phyloP scores from a whole-genome alignment of 1,284 basidiomycete genomes.

The Golubevia pallescens region DNA sequence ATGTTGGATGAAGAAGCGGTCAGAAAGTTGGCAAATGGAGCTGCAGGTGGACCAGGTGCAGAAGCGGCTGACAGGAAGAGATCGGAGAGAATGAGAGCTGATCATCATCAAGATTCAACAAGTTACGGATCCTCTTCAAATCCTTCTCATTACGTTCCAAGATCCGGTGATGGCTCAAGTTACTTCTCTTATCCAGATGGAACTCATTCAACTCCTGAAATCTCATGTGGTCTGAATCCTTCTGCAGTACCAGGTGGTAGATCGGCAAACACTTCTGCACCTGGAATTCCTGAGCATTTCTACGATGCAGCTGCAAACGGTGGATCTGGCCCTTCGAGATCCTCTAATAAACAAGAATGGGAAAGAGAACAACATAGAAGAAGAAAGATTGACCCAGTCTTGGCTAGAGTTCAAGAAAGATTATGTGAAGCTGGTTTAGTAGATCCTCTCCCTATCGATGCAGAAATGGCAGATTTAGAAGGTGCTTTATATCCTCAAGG shows the following conservation, averaged over 20 bases:
- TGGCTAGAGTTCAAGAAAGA: constrained; percentile 42
- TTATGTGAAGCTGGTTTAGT: constrained; percentile 49
- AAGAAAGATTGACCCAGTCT: constrained; percentile 35
- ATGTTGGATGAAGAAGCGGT: constrained; percentile 65
- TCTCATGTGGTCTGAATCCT: neutral
- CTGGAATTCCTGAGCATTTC: neutral
- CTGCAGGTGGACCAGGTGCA: constrained; percentile 59
- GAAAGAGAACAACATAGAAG: constrained; percentile 13
- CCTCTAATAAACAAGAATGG: neutral
- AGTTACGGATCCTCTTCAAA: too few relatives aligned
- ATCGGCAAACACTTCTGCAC: neutral
- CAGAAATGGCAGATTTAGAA: constrained; percentile 56
- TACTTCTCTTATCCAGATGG: neutral
- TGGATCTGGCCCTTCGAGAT: neutral
- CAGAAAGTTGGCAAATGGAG: constrained; percentile 38
- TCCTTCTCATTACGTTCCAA: neutral
- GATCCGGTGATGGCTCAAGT: neutral
- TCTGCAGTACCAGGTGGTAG: neutral
- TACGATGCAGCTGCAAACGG: neutral
- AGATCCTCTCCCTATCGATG: constrained; percentile 40
- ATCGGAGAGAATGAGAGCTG: neutral
- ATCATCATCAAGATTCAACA: neutral
- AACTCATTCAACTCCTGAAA: neutral
- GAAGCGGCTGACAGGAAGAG: constrained; percentile 14
- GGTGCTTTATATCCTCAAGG: constrained; percentile 5